Base-by-base conservation (phyloP, 2,329 filamentous ascomycete genomes). In the Ophiostoma ulmi region DNA sequence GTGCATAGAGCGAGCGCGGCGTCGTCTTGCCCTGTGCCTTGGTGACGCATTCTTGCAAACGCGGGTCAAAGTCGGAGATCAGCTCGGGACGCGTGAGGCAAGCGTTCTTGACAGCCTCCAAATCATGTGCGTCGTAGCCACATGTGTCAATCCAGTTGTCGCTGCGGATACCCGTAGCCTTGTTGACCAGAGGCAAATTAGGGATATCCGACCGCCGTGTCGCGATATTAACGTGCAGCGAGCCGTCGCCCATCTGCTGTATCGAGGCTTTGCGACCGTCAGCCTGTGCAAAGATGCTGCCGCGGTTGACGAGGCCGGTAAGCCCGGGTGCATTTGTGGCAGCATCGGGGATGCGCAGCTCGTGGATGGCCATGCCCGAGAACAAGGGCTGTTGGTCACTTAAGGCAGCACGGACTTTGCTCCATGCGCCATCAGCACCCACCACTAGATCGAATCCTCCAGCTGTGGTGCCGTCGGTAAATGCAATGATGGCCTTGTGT, bases 201-300 rank as follows among this genome's bases (percentile, higher is more conserved):
- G 58, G 70, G 22, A 10, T 41, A 38, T 81, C 76, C 61, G 80
- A 77, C 52, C 81, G 79, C 2, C 80, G 79, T 20, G 79, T 55
- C 17, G 77, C 75, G 13, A 80, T 75, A 68, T 78, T 80, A 74
- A 83, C 76, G 70, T 78, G 58, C 66, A 74, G 78, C 36, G 87
- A 74, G 73, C 80, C 83, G 71, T 86, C 81, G 48, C 85, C 85
- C 74, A 81, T 78, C 70, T 82, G 80, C 76, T 86, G 83, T 14
- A 80, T 70, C 3, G 77, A 74, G 14, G 86, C 71, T 48, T 79
- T 78, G 69, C 80, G 78, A 11, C 81, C 81, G 35, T 83, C 81
- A 14, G 76, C 76, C 71, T 80, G 79, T 2, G 79, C 80, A 73
- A 86, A 86, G 20, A 83, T 36, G 72, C 77, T 83, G 14, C 84